Conservation (phyloP, 805 yeast genomes). For the Pichia kluyveri region DNA sequence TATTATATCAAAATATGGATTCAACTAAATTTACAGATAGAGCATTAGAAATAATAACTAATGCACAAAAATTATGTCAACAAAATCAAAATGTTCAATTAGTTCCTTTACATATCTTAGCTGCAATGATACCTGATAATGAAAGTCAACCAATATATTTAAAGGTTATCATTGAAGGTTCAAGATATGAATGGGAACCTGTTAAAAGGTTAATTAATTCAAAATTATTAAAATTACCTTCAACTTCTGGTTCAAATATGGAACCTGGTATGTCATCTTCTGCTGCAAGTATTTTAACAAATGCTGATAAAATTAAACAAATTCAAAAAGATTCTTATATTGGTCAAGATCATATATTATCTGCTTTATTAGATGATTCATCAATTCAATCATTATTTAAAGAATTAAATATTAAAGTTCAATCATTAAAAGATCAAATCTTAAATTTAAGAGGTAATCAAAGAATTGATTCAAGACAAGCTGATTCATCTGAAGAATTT, state of each 20-base stretch:
- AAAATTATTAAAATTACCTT: slow-evolving; percentile 74
- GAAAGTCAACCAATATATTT: slow-evolving; percentile 49
- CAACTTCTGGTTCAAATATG: slow-evolving; percentile 83
- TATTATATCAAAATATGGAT: slow-evolving; percentile 32
- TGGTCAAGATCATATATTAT: slow-evolving; percentile 88
- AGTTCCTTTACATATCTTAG: slow-evolving; percentile 81
- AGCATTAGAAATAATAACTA: slow-evolving; percentile 72
- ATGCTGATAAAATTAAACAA: slow-evolving; percentile 68
- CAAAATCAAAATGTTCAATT: slow-evolving; percentile 80
- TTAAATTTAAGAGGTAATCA: slow-evolving; percentile 79
- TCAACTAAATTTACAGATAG: slow-evolving; percentile 86
- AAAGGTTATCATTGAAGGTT: slow-evolving; percentile 76
- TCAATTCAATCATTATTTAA: slow-evolving; percentile 64
- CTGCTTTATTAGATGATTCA: slow-evolving; percentile 76
- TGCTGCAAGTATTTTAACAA: slow-evolving; percentile 64
- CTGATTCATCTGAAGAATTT: slow-evolving; percentile 77
- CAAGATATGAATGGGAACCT: slow-evolving; percentile 76
- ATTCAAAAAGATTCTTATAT: slow-evolving; percentile 87
- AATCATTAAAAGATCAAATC: slow-evolving; percentile 69
- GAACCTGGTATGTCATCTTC: slow-evolving; percentile 69
- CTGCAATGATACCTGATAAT: slow-evolving; percentile 75
- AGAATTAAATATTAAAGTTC: slow-evolving; percentile 58
- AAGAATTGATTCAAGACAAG: slow-evolving; percentile 86
- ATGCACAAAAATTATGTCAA: slow-evolving; percentile 73
- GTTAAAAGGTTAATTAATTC: slow-evolving; percentile 76